These are phyloP conservation scores for Fusarium irregulare DNA, from an alignment of 2,329 filamentous ascomycete genomes.

Conservation along the genomic window DNA sequence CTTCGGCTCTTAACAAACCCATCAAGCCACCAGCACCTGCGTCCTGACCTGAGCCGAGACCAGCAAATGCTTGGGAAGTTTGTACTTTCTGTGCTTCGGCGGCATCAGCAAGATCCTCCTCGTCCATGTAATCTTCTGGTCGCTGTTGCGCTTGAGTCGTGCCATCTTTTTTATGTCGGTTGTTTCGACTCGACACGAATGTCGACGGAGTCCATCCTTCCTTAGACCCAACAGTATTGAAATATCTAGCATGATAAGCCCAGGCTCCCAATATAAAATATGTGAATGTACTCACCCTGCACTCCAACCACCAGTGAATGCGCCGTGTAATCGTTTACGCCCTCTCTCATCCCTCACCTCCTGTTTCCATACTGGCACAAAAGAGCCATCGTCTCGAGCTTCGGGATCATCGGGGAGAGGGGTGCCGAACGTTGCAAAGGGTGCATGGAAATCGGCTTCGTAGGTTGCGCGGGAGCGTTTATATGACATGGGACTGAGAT, in stretches of 20 bases:
- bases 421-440: slow-evolving; percentile 85
- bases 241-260: slow-evolving; percentile 72
- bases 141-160: slow-evolving; percentile 69
- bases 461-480: slow-evolving; percentile 85
- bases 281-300: slow-evolving; percentile 76
- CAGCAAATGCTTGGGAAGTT: slow-evolving; percentile 78
- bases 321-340: slow-evolving; percentile 90
- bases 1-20: slow-evolving; percentile 76
- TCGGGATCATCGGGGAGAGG: slow-evolving; percentile 84
- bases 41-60: slow-evolving; percentile 75
- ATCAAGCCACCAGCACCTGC: slow-evolving; percentile 67
- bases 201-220: slow-evolving; percentile 95
- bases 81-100: slow-evolving; percentile 81
- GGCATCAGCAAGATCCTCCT: slow-evolving; percentile 90
- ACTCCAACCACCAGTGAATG: slow-evolving; percentile 96
- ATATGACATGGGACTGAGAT: slow-evolving; percentile 68
- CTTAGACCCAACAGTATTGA: slow-evolving; percentile 97
- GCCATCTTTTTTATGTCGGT: slow-evolving; percentile 78
- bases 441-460: slow-evolving; percentile 79
- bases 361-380: slow-evolving; percentile 97
- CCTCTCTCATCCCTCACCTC: slow-evolving; percentile 94
- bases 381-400: slow-evolving; percentile 88
- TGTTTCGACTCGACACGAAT: slow-evolving; percentile 89
- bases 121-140: slow-evolving; percentile 95
- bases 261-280: background rate